A percentile compares a stretch with the other conserved stretches of the same genome.
Evolutionary conservation across 2,329 filamentous ascomycete genomes (phyloP).

Genomic region (Apiospora rasikravindrae): DNA sequence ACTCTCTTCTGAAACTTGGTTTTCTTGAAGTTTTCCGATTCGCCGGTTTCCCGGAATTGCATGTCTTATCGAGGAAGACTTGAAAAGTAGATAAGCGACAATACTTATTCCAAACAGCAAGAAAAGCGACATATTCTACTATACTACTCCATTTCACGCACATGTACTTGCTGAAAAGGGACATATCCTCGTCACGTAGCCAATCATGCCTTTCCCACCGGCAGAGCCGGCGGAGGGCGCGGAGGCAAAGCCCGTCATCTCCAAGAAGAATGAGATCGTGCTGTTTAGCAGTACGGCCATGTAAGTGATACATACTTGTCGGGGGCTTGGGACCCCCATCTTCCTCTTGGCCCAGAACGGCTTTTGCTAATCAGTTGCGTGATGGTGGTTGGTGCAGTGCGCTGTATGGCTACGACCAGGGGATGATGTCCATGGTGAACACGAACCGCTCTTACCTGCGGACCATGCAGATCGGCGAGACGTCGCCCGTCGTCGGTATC

Average conservation of each 20-base stretch:
- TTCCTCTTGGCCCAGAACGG: rapidly evolving
- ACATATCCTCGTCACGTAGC: not conserved
- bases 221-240: slow-evolving; percentile 28
- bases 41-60: not conserved
- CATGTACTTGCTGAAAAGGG: not conserved
- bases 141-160: not conserved
- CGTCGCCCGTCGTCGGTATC: slow-evolving; percentile 59
- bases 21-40: not conserved
- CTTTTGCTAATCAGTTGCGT: not conserved
- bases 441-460: slow-evolving; percentile 53
- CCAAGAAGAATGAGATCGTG: slow-evolving; percentile 43
- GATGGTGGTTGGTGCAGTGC: slow-evolving; percentile 23
- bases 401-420: slow-evolving; percentile 42
- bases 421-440: slow-evolving; percentile 43
- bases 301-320: not conserved
- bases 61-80: not conserved
- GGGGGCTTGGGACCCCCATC: not conserved
- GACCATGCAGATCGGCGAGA: slow-evolving; percentile 59
- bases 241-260: slow-evolving; percentile 32
- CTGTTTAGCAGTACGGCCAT: slow-evolving; percentile 47
- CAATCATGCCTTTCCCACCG: slow-evolving; percentile 38
- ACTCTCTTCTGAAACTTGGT: not conserved
- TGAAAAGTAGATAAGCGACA: not conserved
- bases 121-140: not conserved
- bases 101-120: not conserved